Evolutionary conservation across 2,329 filamentous ascomycete species (phyloP).

Genomic region (Arachnomyces sp.): DNA sequence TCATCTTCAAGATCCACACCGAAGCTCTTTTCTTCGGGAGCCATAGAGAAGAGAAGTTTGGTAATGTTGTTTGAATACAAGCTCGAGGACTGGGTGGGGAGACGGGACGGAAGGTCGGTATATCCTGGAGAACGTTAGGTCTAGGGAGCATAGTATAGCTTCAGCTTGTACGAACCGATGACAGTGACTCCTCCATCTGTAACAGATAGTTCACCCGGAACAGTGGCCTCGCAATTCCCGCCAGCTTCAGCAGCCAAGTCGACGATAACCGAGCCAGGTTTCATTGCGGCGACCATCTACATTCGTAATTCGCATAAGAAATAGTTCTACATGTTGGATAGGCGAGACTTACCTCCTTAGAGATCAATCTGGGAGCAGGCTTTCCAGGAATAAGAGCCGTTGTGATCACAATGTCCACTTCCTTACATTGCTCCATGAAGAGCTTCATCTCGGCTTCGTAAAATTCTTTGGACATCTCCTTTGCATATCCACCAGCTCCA

Average conservation of each 20-base stretch:
- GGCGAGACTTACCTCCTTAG: constrained; percentile 46
- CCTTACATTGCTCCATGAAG: constrained; percentile 75
- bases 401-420: constrained; percentile 88
- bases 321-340: background rate
- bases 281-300: constrained; percentile 73
- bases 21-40: constrained; percentile 67
- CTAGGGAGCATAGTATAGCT: background rate
- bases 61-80: constrained; percentile 91
- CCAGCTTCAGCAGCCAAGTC: constrained; percentile 82
- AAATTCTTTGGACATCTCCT: constrained; percentile 91
- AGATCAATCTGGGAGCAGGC: constrained; percentile 76
- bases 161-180: constrained; percentile 51
- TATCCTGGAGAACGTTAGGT: constrained; percentile 48
- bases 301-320: background rate
- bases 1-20: constrained; percentile 75
- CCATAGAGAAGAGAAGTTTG: constrained; percentile 76
- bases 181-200: constrained; percentile 72
- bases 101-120: constrained; percentile 75
- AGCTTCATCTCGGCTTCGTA: constrained; percentile 89
- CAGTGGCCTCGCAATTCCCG: constrained; percentile 77
- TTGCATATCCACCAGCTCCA: constrained; percentile 78
- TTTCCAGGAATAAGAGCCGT: constrained; percentile 84
- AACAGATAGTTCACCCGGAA: constrained; percentile 56
- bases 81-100: constrained; percentile 82
- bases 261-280: constrained; percentile 78